Conservation (phyloP, 1,284 basidiomycete genomes). For the Microbotryum intermedium region DNA sequence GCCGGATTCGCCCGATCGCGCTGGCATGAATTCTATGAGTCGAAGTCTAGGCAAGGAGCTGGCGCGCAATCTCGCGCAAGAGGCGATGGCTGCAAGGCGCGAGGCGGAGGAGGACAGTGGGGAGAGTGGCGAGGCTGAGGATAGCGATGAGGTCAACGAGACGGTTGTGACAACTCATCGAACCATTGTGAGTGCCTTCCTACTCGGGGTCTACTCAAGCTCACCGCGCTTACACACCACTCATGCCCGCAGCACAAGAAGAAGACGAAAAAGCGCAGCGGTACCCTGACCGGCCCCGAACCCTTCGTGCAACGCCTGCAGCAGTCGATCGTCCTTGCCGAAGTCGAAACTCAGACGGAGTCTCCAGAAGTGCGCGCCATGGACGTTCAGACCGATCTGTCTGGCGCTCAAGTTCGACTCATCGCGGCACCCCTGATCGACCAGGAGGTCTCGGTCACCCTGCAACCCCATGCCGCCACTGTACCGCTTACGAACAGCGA, state of each 20-base stretch:
- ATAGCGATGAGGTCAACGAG: slow-evolving; percentile 41
- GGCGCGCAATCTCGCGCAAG: slow-evolving; percentile 49
- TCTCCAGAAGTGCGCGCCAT: slow-evolving; percentile 49
- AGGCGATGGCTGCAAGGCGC: slow-evolving; percentile 32
- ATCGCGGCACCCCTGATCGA: slow-evolving; percentile 41
- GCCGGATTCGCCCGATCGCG: slow-evolving; percentile 29
- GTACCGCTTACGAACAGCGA: slow-evolving; percentile 46
- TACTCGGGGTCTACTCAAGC: not conserved
- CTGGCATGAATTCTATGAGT: slow-evolving; percentile 54
- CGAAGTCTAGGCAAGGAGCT: slow-evolving; percentile 76
- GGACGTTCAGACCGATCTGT: slow-evolving; percentile 57
- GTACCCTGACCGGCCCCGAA: slow-evolving; percentile 22
- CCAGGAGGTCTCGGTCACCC: not conserved
- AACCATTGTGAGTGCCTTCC: slow-evolving; percentile 34
- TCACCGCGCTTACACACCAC: not conserved
- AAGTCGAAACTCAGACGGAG: slow-evolving; percentile 51
- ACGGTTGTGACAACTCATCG: slow-evolving; percentile 41
- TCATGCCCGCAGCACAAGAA: slow-evolving; percentile 8
- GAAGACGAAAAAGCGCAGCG: slow-evolving; percentile 25
- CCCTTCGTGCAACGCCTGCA: slow-evolving; percentile 33
- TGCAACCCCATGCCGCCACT: slow-evolving; percentile 47
- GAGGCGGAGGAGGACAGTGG: slow-evolving; percentile 34
- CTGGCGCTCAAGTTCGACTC: slow-evolving; percentile 46
- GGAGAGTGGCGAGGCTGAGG: slow-evolving; percentile 44
- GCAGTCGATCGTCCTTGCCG: slow-evolving; percentile 54